Conservation (phyloP, 352 stramenopile species). For the Pythium rishiriense region DNA sequence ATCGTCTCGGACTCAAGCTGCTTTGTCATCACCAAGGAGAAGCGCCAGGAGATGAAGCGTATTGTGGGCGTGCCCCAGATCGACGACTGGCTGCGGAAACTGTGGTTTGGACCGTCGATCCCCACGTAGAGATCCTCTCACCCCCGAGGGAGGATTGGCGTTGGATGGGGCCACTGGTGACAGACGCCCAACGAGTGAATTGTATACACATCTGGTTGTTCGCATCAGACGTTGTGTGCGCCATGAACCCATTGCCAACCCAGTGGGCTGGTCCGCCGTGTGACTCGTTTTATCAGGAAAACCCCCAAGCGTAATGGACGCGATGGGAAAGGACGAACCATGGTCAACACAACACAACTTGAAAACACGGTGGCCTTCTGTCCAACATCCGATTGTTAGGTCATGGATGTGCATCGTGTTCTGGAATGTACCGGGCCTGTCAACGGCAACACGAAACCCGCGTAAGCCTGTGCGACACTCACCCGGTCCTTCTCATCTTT, state of each 20-base stretch:
- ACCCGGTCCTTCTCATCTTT: neutral
- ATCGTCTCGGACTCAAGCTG: constrained; percentile 68
- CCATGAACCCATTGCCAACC: constrained; percentile 17
- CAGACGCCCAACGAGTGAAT: too few species aligned
- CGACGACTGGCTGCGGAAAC: constrained; percentile 63
- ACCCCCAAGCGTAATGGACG: neutral
- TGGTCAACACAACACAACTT: neutral
- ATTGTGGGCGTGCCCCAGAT: constrained; percentile 57
- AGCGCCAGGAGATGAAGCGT: constrained; percentile 59
- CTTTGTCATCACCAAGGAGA: constrained; percentile 56
- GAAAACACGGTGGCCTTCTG: neutral
- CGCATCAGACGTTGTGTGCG: neutral
- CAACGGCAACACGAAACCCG: neutral
- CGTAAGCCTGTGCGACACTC: constrained; percentile 6
- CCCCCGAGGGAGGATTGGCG: too few species aligned
- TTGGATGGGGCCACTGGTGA: too few species aligned
- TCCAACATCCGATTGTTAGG: neutral
- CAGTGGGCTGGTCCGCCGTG: constrained; percentile 4
- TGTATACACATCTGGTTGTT: neutral
- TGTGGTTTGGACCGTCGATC: constrained; percentile 47
- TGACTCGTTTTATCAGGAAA: neutral
- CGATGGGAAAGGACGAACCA: constrained; percentile 9
- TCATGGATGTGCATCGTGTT: neutral
- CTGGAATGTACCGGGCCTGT: neutral
- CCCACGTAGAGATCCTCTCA: constrained; percentile 15